phyloP scores from a whole-genome alignment of 768 basidiomycete genomes.

The Lactifluus volemus region DNA sequence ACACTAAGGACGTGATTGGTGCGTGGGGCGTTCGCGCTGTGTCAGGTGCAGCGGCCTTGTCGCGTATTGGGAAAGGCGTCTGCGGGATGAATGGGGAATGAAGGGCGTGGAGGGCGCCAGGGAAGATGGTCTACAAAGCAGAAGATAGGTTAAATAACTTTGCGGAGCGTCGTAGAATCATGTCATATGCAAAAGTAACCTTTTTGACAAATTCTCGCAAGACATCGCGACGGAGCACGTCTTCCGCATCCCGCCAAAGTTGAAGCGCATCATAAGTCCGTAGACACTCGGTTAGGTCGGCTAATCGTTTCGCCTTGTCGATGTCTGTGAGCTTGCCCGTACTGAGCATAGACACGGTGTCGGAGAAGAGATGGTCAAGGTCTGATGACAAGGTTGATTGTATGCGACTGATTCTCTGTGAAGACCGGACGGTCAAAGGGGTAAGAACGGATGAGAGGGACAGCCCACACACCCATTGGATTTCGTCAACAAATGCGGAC shows the following conservation, averaged over 20 bases:
- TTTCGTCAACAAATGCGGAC: conserved; percentile 72
- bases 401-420: conserved; percentile 75
- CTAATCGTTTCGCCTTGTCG: conserved; percentile 52
- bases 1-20: conserved; percentile 39
- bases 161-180: neutral
- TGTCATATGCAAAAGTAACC: conserved; percentile 32
- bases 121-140: conserved; percentile 55
- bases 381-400: conserved; percentile 79
- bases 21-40: conserved; percentile 51
- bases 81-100: conserved; percentile 71
- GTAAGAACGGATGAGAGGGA: conserved; percentile 13
- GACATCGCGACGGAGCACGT: conserved; percentile 65
- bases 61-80: conserved; percentile 48
- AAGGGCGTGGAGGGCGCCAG: conserved; percentile 56
- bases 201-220: conserved; percentile 71
- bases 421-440: conserved; percentile 9
- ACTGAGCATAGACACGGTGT: conserved; percentile 44
- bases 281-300: conserved; percentile 72
- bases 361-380: conserved; percentile 72
- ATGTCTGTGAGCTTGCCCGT: conserved; percentile 47
- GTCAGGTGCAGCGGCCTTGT: conserved; percentile 23
- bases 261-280: conserved; percentile 71
- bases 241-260: conserved; percentile 84
- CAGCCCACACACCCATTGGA: conserved; percentile 64
- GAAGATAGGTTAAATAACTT: neutral